Conservation (phyloP, 768 basidiomycete genomes). For the Chalciporus chontae region DNA sequence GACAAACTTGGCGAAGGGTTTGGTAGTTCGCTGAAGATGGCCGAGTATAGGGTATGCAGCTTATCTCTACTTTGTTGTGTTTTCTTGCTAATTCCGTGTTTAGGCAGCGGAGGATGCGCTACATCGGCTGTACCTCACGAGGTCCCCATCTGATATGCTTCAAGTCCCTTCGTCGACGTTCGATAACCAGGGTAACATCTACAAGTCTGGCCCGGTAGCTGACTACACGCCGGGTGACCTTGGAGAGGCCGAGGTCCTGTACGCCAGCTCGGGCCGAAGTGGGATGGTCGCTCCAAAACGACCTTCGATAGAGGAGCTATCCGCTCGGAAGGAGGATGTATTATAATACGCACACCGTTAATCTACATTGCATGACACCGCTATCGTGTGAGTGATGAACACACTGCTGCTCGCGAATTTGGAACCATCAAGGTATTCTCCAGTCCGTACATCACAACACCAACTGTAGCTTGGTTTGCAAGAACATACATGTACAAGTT, state of each 20-base stretch:
- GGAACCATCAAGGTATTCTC: not conserved
- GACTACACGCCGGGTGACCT: conserved; percentile 53
- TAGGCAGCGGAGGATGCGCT: conserved; percentile 87
- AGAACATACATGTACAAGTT: not conserved
- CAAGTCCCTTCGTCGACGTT: conserved; percentile 77
- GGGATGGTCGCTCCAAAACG: conserved; percentile 32
- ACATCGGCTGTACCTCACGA: conserved; percentile 78
- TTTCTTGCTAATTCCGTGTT: not conserved
- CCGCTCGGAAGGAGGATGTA: conserved; percentile 22
- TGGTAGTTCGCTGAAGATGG: conserved; percentile 91
- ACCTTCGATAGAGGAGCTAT: conserved; percentile 22
- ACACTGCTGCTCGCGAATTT: not conserved
- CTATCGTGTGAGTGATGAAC: conserved; percentile 3
- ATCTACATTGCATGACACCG: conserved; percentile 21
- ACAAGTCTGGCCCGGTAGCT: conserved; percentile 42
- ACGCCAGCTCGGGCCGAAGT: conserved; percentile 66
- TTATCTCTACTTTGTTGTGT: not conserved
- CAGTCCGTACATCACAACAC: not conserved
- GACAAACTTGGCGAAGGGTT: conserved; percentile 93
- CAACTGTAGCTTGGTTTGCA: not conserved
- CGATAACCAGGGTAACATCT: conserved; percentile 54
- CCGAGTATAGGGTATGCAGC: conserved; percentile 75
- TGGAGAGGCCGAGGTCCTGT: conserved; percentile 61
- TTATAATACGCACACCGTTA: conserved; percentile 30
- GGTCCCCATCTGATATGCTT: conserved; percentile 62